Base-by-base conservation (phyloP, 768 basidiomycete genomes). In the Suillus lakei region DNA sequence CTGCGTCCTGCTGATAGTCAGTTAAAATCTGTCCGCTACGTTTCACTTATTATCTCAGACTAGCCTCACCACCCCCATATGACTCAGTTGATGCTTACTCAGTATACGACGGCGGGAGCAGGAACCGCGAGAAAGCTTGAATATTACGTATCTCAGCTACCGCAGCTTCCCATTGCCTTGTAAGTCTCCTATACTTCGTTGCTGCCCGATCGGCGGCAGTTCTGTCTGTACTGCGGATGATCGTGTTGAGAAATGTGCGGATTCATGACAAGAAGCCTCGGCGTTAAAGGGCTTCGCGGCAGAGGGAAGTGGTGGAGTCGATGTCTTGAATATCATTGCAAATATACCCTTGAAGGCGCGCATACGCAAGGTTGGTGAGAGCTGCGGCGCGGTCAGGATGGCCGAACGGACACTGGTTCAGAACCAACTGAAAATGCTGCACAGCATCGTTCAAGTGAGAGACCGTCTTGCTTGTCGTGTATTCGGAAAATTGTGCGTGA, bases 101-200 rank as follows among this genome's bases (percentile, higher is more conserved):
- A n/a, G 18, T 16, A 10, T 69, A 65, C 16, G 36, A 56, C 6
- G 60, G 39, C 15, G 72, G 72, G 16, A 60, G 50, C 12, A 74
- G 60, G 51, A 73, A 73, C 3, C 36, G 28, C 5, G 70, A 64
- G 60, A 73, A 71, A 0, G 66, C 63, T 4, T 50, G 44, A 28
- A 66, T 8, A 8, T 23, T n/a, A 32, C 72, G 50, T 8, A 70
- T 65, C 26, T 71, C 61, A 18, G 34, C 38, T 21, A 60, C 55
- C 9, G 39, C 61, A 9, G 7, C 12, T 5, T 58, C 34, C 65
- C 65, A 66, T 26, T 63, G 26, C 18, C 63, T 41, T n/a, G 39
- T 55, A 2, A 69, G 30, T 10, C 60, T 15, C 16, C 72, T 64
- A 28, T 70, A 69, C 2, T 68, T 39, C 6, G 15, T 15, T 23